These are phyloP conservation scores for Echinochloa phyllopogon DNA, from an alignment of 176 grass and related monocot genomes.

Conservation along the genomic window DNA sequence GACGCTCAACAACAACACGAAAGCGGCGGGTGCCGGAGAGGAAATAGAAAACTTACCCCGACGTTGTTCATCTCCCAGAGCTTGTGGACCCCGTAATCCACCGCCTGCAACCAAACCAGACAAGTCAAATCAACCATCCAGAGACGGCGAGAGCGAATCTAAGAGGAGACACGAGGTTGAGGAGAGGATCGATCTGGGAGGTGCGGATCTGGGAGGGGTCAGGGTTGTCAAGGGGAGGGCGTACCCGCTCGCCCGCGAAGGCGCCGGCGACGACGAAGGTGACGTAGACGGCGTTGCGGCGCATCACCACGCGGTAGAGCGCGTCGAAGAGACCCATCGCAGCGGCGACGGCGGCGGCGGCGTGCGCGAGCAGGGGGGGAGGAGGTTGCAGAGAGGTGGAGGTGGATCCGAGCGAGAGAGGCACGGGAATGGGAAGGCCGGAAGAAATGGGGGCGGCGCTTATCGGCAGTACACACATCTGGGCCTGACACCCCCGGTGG, in stretches of 20 bases:
- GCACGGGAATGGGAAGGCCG: neutral
- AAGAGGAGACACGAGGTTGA: neutral
- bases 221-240: neutral
- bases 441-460: neutral
- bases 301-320: slow-evolving; percentile 84
- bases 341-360: slow-evolving; percentile 11
- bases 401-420: neutral
- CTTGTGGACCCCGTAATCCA: slow-evolving; percentile 83
- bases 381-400: neutral
- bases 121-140: neutral
- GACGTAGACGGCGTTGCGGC: slow-evolving; percentile 89
- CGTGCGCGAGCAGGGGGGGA: neutral
- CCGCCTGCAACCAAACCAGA: slow-evolving; percentile 53
- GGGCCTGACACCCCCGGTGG: neutral
- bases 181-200: slow-evolving; percentile 25
- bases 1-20: neutral
- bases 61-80: slow-evolving; percentile 83
- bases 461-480: neutral
- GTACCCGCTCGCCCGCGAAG: slow-evolving; percentile 83
- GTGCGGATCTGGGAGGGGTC: neutral
- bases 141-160: neutral
- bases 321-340: slow-evolving; percentile 65
- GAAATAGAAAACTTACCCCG: slow-evolving; percentile 45
- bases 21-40: neutral
- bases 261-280: slow-evolving; percentile 89